Evolutionary conservation across 441 rosid genomes (phyloP).

Genomic region (Aleurites moluccanus): DNA sequence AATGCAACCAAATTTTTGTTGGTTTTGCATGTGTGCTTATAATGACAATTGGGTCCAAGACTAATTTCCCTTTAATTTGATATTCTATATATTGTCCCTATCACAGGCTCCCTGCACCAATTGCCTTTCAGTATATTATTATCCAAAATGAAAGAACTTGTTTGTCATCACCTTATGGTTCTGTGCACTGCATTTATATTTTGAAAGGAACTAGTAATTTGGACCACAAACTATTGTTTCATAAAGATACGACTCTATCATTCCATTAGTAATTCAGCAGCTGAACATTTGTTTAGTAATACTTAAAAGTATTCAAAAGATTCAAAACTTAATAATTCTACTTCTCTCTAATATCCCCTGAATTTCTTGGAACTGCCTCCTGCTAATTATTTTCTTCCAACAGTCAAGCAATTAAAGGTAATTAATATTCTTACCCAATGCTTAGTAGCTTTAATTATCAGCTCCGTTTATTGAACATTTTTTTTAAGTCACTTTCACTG

Average conservation of each 20-base stretch:
- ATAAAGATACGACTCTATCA: background rate
- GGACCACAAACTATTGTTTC: background rate
- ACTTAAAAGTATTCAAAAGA: too few species aligned
- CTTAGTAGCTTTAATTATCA: background rate
- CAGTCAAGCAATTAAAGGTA: conserved; percentile 43
- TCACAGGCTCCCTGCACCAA: too few species aligned
- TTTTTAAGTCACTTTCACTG: too few species aligned
- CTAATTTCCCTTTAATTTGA: background rate
- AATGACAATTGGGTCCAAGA: background rate
- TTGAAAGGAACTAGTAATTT: background rate
- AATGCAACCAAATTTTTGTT: background rate
- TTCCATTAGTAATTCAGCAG: too few species aligned
- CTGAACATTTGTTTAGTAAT: too few species aligned
- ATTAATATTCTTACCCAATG: background rate
- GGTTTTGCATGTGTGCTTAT: background rate
- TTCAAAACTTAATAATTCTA: conserved; percentile 2
- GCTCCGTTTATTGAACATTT: background rate
- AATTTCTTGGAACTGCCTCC: conserved; percentile 35
- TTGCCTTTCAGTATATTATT: background rate
- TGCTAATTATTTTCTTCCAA: conserved; percentile 17
- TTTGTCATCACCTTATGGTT: background rate
- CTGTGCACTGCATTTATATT: background rate
- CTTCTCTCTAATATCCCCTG: conserved; percentile 51
- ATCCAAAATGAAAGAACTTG: background rate
- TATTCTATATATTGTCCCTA: too few species aligned